These are phyloP conservation scores for Thinopyrum elongatum DNA, from an alignment of 176 grass and related monocot genomes.

Conservation along the genomic window DNA sequence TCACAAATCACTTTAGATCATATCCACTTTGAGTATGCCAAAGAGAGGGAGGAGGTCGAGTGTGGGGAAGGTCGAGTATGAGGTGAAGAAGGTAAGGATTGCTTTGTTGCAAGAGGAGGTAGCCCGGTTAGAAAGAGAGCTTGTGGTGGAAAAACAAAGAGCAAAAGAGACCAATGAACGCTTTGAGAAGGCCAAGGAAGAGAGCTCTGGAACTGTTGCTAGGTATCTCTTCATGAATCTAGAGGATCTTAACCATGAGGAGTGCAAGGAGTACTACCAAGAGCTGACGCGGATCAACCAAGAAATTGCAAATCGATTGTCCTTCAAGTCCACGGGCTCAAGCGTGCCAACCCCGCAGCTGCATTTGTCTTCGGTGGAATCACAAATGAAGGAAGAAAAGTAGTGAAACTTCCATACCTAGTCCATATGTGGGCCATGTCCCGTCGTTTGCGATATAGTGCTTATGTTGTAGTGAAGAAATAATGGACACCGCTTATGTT, in stretches of 20 bases:
- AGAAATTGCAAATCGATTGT: neutral
- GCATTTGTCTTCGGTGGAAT: neutral
- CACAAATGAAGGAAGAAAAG: neutral
- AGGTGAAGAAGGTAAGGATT: neutral
- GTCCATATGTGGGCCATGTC: no score
- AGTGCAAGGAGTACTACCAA: neutral
- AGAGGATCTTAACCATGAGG: neutral
- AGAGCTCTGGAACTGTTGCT: neutral
- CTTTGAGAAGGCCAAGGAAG: neutral
- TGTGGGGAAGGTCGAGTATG: neutral
- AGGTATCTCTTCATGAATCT: neutral
- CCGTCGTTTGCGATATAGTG: neutral
- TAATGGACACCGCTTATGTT: neutral
- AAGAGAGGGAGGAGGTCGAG: neutral
- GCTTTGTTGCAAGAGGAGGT: neutral
- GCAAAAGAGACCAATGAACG: neutral
- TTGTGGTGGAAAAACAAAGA: neutral
- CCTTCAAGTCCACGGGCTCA: neutral
- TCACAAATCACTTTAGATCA: neutral
- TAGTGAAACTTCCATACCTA: no score
- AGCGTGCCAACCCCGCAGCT: neutral
- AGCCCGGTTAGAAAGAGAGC: neutral
- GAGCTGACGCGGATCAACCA: neutral
- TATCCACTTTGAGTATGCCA: neutral
- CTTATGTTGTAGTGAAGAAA: neutral